A percentile compares a stretch with the other conserved stretches of the same genome.
Conservation (phyloP, 768 basidiomycete species). For the Russula olivacea region DNA sequence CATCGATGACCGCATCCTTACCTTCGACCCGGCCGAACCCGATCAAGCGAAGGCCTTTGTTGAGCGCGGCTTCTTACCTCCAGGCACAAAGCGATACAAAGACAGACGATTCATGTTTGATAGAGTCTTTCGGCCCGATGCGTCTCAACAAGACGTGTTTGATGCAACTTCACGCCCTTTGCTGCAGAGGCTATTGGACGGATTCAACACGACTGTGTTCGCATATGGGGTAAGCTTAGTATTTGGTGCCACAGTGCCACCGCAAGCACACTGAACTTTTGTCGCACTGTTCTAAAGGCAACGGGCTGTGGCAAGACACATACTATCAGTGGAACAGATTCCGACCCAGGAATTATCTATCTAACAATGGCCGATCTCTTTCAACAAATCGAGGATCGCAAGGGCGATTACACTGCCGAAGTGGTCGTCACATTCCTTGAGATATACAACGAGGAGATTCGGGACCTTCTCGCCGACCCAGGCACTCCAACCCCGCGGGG, state of each 20-base stretch:
- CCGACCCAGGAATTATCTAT: conserved; percentile 91
- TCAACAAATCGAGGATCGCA: conserved; percentile 81
- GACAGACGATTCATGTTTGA: conserved; percentile 98
- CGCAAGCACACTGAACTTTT: conserved; percentile 1
- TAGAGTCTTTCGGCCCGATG: conserved; percentile 76
- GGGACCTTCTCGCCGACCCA: conserved; percentile 83
- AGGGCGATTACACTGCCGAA: conserved; percentile 78
- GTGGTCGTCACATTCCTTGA: conserved; percentile 95
- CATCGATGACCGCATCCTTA: conserved; percentile 89
- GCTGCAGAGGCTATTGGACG: conserved; percentile 79
- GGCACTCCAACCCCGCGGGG: conserved; percentile 63
- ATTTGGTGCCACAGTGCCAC: not conserved
- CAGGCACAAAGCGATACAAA: conserved; percentile 90
- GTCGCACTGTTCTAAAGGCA: conserved; percentile 49
- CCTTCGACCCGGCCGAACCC: conserved; percentile 93
- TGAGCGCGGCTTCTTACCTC: conserved; percentile 78
- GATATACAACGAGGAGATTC: conserved; percentile 98
- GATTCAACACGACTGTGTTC: conserved; percentile 96
- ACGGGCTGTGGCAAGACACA: conserved; percentile 99
- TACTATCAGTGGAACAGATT: conserved; percentile 89
- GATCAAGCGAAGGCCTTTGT: conserved; percentile 74
- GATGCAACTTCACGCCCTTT: conserved; percentile 81
- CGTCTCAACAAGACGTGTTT: conserved; percentile 83
- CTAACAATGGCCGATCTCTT: conserved; percentile 97
- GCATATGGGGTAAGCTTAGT: conserved; percentile 82